Conservation (phyloP, 345 rosid genomes). For the Eucalyptus tenuipes region DNA sequence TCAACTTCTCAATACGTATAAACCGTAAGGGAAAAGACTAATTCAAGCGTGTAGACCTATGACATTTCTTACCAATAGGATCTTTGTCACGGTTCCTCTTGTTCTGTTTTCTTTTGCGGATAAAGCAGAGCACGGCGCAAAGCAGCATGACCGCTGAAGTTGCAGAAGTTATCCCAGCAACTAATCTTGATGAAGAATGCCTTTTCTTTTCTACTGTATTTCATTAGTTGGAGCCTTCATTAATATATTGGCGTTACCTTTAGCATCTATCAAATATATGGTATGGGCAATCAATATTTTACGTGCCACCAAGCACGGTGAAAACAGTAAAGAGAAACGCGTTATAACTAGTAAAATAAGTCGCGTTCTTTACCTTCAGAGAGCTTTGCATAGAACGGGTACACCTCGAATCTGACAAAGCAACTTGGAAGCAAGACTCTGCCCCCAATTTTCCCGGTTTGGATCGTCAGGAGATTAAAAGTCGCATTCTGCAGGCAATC, state of each 20-base stretch:
- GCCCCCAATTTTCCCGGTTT: neutral
- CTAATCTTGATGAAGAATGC: neutral
- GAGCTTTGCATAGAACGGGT: neutral
- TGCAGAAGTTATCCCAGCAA: neutral
- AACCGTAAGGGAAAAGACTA: neutral
- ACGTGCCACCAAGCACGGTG: neutral
- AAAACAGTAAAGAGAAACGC: neutral
- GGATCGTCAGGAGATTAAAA: neutral
- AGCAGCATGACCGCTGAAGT: neutral
- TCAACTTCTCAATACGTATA: neutral
- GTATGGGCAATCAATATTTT: neutral
- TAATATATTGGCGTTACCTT: neutral
- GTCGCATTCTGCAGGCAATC: conserved; percentile 3
- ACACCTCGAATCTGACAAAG: conserved; percentile 8
- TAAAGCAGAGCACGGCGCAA: neutral
- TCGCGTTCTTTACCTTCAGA: neutral
- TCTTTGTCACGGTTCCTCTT: neutral
- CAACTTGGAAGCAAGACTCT: conserved; percentile 18
- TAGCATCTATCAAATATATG: neutral
- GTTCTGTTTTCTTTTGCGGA: neutral
- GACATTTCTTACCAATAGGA: neutral
- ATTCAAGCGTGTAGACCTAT: neutral
- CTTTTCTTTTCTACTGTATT: neutral
- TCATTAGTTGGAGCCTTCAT: neutral
- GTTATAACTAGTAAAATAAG: neutral